Conservation (phyloP, 495 filamentous ascomycete species). For the Clohesyomyces aquaticus region DNA sequence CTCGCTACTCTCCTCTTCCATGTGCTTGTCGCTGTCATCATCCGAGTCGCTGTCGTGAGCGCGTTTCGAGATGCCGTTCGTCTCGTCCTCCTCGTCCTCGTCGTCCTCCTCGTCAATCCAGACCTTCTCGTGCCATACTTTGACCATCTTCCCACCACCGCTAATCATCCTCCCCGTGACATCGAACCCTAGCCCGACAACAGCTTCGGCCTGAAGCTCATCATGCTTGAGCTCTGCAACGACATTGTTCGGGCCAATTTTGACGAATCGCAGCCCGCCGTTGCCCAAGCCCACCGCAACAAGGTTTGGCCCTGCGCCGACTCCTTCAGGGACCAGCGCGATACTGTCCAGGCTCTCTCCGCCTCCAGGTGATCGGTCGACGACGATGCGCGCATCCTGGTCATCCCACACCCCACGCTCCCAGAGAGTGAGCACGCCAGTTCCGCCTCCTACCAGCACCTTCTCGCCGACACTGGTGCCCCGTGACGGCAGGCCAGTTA, state of each 20-base stretch:
- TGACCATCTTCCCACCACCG: constrained; percentile 79
- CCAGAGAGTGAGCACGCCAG: constrained; percentile 87
- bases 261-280: constrained; percentile 61
- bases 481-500: constrained; percentile 66
- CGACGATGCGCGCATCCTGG: constrained; percentile 82
- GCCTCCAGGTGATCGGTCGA: constrained; percentile 60
- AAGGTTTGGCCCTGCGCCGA: constrained; percentile 66
- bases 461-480: constrained; percentile 71
- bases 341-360: constrained; percentile 75
- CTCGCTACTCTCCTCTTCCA: constrained; percentile 49
- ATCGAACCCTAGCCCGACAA: constrained; percentile 79
- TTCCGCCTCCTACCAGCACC: constrained; percentile 75
- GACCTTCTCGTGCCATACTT: constrained; percentile 75
- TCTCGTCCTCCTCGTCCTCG: constrained; percentile 48
- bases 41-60: constrained; percentile 29
- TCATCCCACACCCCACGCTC: constrained; percentile 93
- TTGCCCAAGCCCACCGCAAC: constrained; percentile 77
- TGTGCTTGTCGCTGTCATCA: constrained; percentile 49
- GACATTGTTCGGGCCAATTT: constrained; percentile 63
- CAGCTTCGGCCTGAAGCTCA: constrained; percentile 82
- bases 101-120: constrained; percentile 53
- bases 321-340: constrained; percentile 64
- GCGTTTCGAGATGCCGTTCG: constrained; percentile 28
- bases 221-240: constrained; percentile 70
- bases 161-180: constrained; percentile 81